Base-by-base conservation (phyloP, 306 rosid genomes). In the Morella rubra region DNA sequence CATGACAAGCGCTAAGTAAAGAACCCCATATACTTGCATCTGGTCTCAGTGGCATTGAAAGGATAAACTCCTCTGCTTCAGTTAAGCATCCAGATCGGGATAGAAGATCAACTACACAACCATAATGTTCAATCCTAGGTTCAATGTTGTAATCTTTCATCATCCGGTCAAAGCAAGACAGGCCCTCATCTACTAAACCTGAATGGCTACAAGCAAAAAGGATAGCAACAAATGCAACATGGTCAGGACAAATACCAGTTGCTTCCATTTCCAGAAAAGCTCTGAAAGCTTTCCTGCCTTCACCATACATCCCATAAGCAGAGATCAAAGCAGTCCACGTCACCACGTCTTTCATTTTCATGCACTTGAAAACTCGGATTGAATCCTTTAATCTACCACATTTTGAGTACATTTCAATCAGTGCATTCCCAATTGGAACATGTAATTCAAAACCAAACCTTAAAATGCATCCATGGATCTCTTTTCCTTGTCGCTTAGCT, bases 381-480 rank as follows among this genome's bases (percentile, higher is more conserved):
- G 92, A 85, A 64, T 72, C 84, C 73, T 73, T 81, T 59, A 88
- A 81, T 74, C 74, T 81, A 55, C 94, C 97, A 54, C 91, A 86
- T 72, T 87, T 89, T 61, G 89, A 91, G 85, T 87, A 89, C 94
- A 89, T 85, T 83, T 91, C 86, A 78, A 91, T 83, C n/a, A 91
- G 84, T 75, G 94, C 91, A 44, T 87, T 84, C 69, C 87, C 91
- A 54, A 89, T 79, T 22, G 81, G 89, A 65, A 79, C 76, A 72
- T 89, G 86, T 18, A 52, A 72, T 54, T 82, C 83, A 70, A 85
- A 87, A 68, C 86, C 89, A 13, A 77, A 76, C 75, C 81, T 75
- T 47, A 73, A 83, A 87, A 85, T 72, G 32, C 84, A 86, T 72
- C 90, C 89, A 79, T 91, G 91, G 58, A 84, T 83, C 86, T 87